Evolutionary conservation across 2,329 filamentous ascomycete genomes (phyloP).

Genomic region (Teratosphaeria zuluensis): DNA sequence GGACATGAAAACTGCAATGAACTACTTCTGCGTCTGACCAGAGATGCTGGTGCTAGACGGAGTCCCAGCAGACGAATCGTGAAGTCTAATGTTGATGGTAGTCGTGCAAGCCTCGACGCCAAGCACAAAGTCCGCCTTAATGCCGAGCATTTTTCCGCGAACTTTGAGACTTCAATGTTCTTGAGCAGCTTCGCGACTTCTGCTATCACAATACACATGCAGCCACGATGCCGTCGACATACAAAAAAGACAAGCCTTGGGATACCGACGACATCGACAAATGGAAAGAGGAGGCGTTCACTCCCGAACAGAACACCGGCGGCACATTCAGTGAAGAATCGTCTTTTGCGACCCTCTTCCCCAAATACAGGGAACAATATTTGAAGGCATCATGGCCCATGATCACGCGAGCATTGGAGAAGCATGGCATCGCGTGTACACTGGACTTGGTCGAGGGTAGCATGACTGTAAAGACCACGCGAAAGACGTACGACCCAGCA

Average conservation of each 20-base stretch:
- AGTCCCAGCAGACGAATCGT: background rate
- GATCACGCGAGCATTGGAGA: constrained; percentile 77
- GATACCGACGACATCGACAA: constrained; percentile 96
- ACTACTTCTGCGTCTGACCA: too few species aligned
- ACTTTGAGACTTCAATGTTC: background rate
- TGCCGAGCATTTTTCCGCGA: background rate
- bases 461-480: constrained; percentile 93
- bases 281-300: constrained; percentile 86
- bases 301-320: constrained; percentile 69
- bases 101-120: background rate
- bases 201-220: background rate
- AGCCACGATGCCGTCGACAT: constrained; percentile 67
- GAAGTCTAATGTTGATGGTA: background rate
- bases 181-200: background rate
- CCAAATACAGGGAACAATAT: constrained; percentile 93
- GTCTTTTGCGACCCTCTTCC: constrained; percentile 74
- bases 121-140: background rate
- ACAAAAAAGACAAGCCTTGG: constrained; percentile 87
- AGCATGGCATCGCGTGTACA: constrained; percentile 78
- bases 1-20: too few species aligned
- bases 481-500: constrained; percentile 84
- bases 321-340: constrained; percentile 90
- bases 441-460: constrained; percentile 90
- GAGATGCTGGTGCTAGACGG: too few species aligned
- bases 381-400: constrained; percentile 88